A percentile compares a stretch with the other conserved stretches of the same genome.
These are phyloP conservation scores for Vitis hybrid DNA, from an alignment of 177 flowering plant species.

Conservation along the genomic window DNA sequence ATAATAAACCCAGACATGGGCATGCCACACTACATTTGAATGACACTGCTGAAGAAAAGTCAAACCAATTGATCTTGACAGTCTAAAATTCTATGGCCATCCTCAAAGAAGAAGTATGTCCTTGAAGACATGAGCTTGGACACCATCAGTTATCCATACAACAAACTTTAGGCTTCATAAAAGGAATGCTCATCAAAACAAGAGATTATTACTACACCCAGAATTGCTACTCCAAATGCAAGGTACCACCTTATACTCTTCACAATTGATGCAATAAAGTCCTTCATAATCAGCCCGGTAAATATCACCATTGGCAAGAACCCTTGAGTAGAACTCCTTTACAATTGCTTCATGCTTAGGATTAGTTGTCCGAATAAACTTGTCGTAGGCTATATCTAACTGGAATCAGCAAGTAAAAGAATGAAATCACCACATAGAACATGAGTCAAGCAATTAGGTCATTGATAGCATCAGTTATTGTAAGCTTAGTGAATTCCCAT, in stretches of 20 bases:
- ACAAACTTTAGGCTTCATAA: not conserved
- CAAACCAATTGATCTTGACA: not conserved
- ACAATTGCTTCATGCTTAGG: constrained; percentile 85
- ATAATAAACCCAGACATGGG: not conserved
- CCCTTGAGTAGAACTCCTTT: constrained; percentile 80
- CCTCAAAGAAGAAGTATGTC: not conserved
- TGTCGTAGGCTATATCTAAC: constrained; percentile 87
- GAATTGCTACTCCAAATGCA: not conserved
- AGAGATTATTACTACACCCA: not conserved
- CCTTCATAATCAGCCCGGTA: constrained; percentile 94
- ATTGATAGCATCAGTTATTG: not conserved
- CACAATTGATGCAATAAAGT: constrained; percentile 94
- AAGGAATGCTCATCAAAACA: not conserved
- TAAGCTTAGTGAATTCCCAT: not conserved
- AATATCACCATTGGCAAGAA: constrained; percentile 87
- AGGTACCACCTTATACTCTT: constrained; percentile 83
- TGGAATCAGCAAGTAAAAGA: constrained; percentile 32
- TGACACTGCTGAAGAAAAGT: not conserved
- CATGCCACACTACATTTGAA: not conserved
- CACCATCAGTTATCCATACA: not conserved
- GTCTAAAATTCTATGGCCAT: not conserved
- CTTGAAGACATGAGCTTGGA: not conserved
- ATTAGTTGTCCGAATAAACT: constrained; percentile 93
- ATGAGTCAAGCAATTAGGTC: not conserved
- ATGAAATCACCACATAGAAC: not conserved